Evolutionary conservation across 495 filamentous ascomycete genomes (phyloP).

Genomic region (Trichoderma erinaceum): DNA sequence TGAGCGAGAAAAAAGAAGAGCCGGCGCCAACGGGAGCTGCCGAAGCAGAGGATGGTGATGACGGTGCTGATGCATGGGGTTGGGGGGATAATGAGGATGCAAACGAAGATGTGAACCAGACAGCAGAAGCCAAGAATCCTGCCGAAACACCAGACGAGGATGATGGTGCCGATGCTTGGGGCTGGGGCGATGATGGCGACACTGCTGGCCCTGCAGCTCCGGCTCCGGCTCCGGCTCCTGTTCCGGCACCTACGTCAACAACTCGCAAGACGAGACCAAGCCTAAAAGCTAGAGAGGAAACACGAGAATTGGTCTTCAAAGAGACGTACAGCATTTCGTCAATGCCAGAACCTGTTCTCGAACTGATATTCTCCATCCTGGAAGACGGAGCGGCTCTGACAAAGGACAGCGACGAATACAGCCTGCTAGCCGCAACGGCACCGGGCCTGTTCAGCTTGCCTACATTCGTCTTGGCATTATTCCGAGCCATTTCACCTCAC

Average conservation of each 20-base stretch:
- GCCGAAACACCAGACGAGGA: conserved; percentile 29
- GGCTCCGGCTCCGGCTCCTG: background rate
- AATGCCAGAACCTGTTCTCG: conserved; percentile 69
- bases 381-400: conserved; percentile 62
- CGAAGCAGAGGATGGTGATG: conserved; percentile 33
- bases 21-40: conserved; percentile 4
- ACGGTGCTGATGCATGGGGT: conserved; percentile 52
- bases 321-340: conserved; percentile 85
- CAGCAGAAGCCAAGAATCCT: conserved; percentile 21
- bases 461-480: conserved; percentile 80
- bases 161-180: conserved; percentile 52
- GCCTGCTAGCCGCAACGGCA: conserved; percentile 62
- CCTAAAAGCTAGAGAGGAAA: conserved; percentile 21
- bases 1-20: conserved; percentile 16
- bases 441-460: conserved; percentile 73
- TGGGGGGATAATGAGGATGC: conserved; percentile 52
- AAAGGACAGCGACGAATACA: conserved; percentile 35
- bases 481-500: conserved; percentile 75
- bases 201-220: background rate
- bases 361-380: conserved; percentile 62
- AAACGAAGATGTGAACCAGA: conserved; percentile 17
- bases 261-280: conserved; percentile 10
- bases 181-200: conserved; percentile 49
- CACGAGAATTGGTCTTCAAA: conserved; percentile 60
- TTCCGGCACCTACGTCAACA: background rate